Conservation (phyloP, 2,329 filamentous ascomycete species). For the Emergomyces orientalis region DNA sequence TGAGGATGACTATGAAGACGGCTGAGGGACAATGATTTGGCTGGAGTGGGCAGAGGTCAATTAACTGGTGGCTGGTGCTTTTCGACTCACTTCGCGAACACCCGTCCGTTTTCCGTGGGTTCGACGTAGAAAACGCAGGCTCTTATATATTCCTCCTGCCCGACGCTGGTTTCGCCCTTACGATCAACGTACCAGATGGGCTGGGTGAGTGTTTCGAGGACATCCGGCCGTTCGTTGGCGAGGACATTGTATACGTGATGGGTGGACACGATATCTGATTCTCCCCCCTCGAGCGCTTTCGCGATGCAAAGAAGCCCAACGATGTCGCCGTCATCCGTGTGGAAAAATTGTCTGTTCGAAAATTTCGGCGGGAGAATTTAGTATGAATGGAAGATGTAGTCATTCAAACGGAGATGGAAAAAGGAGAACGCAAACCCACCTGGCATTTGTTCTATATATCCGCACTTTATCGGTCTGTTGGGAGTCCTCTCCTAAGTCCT, state of each 20-base stretch:
- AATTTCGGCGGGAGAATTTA: no score
- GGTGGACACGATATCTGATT: constrained; percentile 69
- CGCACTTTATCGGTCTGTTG: constrained; percentile 75
- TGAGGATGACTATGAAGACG: background rate
- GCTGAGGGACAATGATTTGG: background rate
- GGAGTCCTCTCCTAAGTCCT: constrained; percentile 75
- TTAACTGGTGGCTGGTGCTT: background rate
- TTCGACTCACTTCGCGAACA: constrained; percentile 58
- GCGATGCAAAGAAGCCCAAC: constrained; percentile 77
- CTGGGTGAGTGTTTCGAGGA: constrained; percentile 62
- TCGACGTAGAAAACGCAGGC: constrained; percentile 70
- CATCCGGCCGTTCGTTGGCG: constrained; percentile 64
- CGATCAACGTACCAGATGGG: constrained; percentile 90
- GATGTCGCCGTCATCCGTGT: constrained; percentile 72
- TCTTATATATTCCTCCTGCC: constrained; percentile 65
- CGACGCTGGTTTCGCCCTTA: constrained; percentile 69
- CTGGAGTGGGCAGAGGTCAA: background rate
- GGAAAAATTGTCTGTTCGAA: constrained; percentile 64
- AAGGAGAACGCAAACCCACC: constrained; percentile 29
- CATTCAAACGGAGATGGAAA: background rate
- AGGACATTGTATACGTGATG: constrained; percentile 77
- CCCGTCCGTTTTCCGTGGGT: constrained; percentile 52
- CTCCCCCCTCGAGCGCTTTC: constrained; percentile 69
- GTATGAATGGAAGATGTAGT: background rate
- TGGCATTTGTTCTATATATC: constrained; percentile 80